These are phyloP conservation scores for Saccharomyces pastorianus DNA, from an alignment of 1,139 yeast species.

Conservation along the genomic window DNA sequence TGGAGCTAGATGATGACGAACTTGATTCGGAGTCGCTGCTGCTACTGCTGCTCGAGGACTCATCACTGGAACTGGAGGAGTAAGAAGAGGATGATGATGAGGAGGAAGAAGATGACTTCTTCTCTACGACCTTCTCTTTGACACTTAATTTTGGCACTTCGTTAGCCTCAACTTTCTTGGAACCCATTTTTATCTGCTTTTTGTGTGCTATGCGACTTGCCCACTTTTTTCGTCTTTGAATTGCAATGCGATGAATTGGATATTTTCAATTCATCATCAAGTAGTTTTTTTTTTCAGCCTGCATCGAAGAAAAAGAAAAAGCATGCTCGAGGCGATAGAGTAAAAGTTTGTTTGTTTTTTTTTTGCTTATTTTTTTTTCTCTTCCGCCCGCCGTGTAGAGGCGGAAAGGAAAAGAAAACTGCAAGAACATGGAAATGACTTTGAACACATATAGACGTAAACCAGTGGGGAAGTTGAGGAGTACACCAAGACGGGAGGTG, in stretches of 20 bases:
- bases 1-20: conserved; percentile 9
- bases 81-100: conserved; percentile 6
- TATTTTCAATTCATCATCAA: neutral
- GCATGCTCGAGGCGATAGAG: neutral
- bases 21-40: conserved; percentile 6
- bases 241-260: neutral
- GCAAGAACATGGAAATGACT: no score
- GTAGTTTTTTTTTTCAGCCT: neutral
- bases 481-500: no score
- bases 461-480: no score
- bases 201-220: neutral
- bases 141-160: conserved; percentile 27
- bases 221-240: neutral
- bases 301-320: neutral
- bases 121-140: conserved; percentile 18
- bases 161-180: conserved; percentile 12
- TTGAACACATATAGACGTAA: no score
- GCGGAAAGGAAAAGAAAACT: neutral
- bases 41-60: conserved; percentile 6
- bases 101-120: conserved; percentile 6
- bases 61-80: conserved; percentile 6
- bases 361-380: neutral
- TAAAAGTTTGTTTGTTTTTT: neutral
- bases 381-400: neutral
- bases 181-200: conserved; percentile 9